Evolutionary conservation across 1,284 basidiomycete species (phyloP).

Genomic region (Volvariella surrecta): DNA sequence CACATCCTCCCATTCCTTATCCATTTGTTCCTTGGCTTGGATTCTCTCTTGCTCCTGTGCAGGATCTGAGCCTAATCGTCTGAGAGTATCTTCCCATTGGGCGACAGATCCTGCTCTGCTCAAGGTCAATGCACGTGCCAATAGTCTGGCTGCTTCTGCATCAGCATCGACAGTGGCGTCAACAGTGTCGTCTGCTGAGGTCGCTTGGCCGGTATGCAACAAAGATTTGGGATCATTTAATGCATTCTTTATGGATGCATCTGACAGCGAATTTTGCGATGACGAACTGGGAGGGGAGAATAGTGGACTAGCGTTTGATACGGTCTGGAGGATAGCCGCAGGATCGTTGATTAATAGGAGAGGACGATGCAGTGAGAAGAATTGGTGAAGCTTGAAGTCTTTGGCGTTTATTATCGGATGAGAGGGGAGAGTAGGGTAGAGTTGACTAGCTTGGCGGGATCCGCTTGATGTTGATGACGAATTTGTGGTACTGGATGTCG

Average conservation of each 20-base stretch:
- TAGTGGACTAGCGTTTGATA: slow-evolving; percentile 23
- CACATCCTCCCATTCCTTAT: slow-evolving; percentile 52
- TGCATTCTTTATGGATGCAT: background rate
- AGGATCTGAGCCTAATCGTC: slow-evolving; percentile 48
- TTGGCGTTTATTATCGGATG: slow-evolving; percentile 53
- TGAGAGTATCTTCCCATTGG: slow-evolving; percentile 56
- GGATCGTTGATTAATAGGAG: slow-evolving; percentile 58
- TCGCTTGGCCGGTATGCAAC: slow-evolving; percentile 5
- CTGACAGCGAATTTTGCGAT: slow-evolving; percentile 7
- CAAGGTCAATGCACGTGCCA: slow-evolving; percentile 60
- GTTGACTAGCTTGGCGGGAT: background rate
- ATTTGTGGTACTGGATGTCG: background rate
- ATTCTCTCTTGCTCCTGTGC: slow-evolving; percentile 36
- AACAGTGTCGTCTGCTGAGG: slow-evolving; percentile 31
- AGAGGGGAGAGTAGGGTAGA: slow-evolving; percentile 1
- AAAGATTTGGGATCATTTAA: slow-evolving; percentile 4
- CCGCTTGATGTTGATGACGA: background rate
- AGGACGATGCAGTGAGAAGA: slow-evolving; percentile 71
- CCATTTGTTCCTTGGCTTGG: slow-evolving; percentile 38
- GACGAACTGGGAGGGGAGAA: slow-evolving; percentile 12
- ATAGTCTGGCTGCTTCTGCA: slow-evolving; percentile 66
- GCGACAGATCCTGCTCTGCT: slow-evolving; percentile 49
- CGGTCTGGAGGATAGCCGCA: slow-evolving; percentile 46
- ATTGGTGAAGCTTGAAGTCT: slow-evolving; percentile 69
- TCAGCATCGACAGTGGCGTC: slow-evolving; percentile 59